Base-by-base conservation (phyloP, 306 rosid genomes). In the Gleditsia sinensis region DNA sequence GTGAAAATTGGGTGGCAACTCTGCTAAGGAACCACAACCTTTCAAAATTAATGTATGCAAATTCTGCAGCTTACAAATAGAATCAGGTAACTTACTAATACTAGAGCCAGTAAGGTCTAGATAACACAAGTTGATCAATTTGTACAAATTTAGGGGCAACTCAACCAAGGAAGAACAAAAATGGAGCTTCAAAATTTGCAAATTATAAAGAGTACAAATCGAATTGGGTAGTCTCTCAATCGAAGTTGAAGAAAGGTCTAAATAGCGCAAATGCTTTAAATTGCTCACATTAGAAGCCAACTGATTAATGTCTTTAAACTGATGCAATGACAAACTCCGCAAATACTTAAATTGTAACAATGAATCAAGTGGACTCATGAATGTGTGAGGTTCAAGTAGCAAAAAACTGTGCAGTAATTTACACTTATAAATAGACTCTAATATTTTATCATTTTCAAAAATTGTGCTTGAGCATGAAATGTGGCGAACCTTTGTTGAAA, bases 401-500 rank as follows among this genome's bases (percentile, higher is more conserved):
- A 49, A 1, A 4, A 45, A 14, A 3, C 55, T 5, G 0, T 43
- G 57, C 10, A 67, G 9, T 14, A 11, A 1, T 2, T 45, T 25
- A 3, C 56, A 27, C 3, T 17, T 7, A 4, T 0, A 14, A 65
- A 16, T 3, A 45, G 6, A 6, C 55, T 65, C 37, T 7, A 65
- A 6, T 7, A 1, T 3, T n/a, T 13, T 25, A 2, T 7, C 16
- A 8, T 0, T 14, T 1, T 32, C 3, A 1, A 3, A 4, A 6
- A 2, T 0, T 16, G 2, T 0, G 4, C 3, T 0, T 20, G 32
- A 62, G 11, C 14, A 72, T 21, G 8, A 34, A 9, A 17, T 1
- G 28, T 33, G 20, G 24, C 56, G 27, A 50, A 3, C 9, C 25
- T 3, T 50, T 7, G 2, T 20, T 7, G 23, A 5, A 50, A 50